Evolutionary conservation across 805 yeast species (phyloP).

Genomic region (Kodamaea jinghongensis): DNA sequence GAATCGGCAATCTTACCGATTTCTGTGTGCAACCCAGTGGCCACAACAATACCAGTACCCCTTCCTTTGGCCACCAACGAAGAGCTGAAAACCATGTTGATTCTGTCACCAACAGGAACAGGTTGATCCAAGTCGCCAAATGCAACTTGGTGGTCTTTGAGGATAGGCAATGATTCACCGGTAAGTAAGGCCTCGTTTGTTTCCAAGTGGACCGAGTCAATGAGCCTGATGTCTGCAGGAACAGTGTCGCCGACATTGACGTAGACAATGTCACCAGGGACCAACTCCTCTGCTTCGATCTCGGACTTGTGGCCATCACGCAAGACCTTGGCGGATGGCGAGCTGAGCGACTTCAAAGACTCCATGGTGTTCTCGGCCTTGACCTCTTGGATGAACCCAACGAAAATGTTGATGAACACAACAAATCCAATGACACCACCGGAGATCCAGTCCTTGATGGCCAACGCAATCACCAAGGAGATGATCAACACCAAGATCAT

Average conservation of each 20-base stretch:
- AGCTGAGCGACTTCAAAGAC: conserved; percentile 44
- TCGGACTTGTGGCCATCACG: conserved; percentile 39
- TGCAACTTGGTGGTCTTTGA: conserved; percentile 31
- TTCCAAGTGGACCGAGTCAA: conserved; percentile 35
- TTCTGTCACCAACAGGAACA: conserved; percentile 36
- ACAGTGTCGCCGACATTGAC: conserved; percentile 41
- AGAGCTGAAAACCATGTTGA: conserved; percentile 34
- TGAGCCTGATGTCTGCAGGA: conserved; percentile 42
- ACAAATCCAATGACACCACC: conserved; percentile 48
- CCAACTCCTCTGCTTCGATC: conserved; percentile 42
- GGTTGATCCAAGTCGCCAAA: conserved; percentile 37
- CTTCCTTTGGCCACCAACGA: conserved; percentile 43
- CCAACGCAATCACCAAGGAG: conserved; percentile 37
- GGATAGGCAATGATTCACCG: conserved; percentile 35
- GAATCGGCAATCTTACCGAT: conserved; percentile 41
- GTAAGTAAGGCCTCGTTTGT: conserved; percentile 46
- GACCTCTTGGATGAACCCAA: conserved; percentile 50
- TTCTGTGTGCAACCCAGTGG: conserved; percentile 40
- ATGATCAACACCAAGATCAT: conserved; percentile 38
- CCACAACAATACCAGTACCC: conserved; percentile 38
- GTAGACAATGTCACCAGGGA: conserved; percentile 44
- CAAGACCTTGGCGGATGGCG: conserved; percentile 46
- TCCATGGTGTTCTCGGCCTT: conserved; percentile 53
- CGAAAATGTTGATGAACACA: conserved; percentile 43
- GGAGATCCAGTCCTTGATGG: conserved; percentile 39